A percentile compares a stretch with the other conserved stretches of the same genome.
Evolutionary conservation across 139 green algal genomes (phyloP).

Genomic region (Asterochloris erici): DNA sequence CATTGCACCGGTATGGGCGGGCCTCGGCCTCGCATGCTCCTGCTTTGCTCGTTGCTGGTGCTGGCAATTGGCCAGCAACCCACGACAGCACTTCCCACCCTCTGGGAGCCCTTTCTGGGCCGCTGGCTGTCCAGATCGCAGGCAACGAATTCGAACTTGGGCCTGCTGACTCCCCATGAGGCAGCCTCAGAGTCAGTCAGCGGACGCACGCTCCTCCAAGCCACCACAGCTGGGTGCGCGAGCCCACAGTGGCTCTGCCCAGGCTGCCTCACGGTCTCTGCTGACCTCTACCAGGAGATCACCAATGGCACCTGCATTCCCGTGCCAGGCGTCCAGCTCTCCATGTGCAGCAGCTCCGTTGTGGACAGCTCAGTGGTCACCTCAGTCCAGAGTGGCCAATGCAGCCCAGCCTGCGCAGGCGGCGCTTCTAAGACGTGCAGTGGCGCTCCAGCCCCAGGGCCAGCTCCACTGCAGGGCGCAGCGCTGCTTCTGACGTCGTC

Average conservation of each 20-base stretch:
- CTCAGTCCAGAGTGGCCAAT: background rate
- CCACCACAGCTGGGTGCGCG: conserved; percentile 6
- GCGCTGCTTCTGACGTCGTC: no score
- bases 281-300: conserved; percentile 2
- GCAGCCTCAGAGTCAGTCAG: background rate
- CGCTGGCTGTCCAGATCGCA: no score
- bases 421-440: background rate
- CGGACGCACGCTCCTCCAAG: background rate
- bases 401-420: background rate
- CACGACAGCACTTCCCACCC: no score
- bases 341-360: conserved; percentile 1
- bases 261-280: conserved; percentile 9
- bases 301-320: conserved; percentile 6
- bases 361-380: conserved; percentile 1
- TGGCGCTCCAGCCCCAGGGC: no score
- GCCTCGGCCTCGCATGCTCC: no score
- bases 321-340: conserved; percentile 14
- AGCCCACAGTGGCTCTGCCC: conserved; percentile 8
- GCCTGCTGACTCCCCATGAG: no score
- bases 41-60: no score
- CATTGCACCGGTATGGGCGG: no score
- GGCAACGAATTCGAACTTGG: no score
- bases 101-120: no score
- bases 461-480: no score
- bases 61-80: no score